These are phyloP conservation scores for Ustilago hordei DNA, from an alignment of 1,284 basidiomycete genomes.

Conservation along the genomic window DNA sequence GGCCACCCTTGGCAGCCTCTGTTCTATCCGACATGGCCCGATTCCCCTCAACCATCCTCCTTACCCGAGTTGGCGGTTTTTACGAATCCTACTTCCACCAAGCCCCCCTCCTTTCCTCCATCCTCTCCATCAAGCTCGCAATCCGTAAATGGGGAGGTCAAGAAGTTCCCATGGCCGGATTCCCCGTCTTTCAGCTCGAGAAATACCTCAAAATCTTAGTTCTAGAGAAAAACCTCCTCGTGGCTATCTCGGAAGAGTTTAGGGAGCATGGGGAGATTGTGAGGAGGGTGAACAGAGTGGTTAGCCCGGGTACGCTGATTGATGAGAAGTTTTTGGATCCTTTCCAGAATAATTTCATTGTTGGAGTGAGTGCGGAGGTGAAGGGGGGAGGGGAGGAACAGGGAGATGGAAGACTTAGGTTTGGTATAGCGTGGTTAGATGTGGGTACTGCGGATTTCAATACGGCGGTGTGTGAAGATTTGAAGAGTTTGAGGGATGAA, in stretches of 20 bases:
- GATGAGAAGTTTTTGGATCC: constrained; percentile 68
- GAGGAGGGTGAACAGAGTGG: constrained; percentile 62
- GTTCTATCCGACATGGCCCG: constrained; percentile 60
- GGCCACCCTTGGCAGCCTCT: constrained; percentile 63
- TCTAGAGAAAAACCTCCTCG: constrained; percentile 59
- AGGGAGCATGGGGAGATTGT: constrained; percentile 30
- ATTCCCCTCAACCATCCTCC: constrained; percentile 63
- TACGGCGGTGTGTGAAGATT: constrained; percentile 53
- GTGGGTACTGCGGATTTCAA: constrained; percentile 67
- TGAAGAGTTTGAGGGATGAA: constrained; percentile 58
- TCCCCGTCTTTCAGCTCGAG: constrained; percentile 65
- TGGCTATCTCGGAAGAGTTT: constrained; percentile 68
- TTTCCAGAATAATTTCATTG: constrained; percentile 65
- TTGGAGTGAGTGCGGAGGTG: constrained; percentile 31
- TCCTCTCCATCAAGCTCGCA: constrained; percentile 64
- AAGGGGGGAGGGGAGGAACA: neutral
- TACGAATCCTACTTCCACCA: constrained; percentile 69
- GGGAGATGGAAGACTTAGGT: constrained; percentile 7
- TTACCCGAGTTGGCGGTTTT: constrained; percentile 67
- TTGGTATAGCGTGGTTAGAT: constrained; percentile 67
- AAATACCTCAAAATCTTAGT: constrained; percentile 68
- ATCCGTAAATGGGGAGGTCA: constrained; percentile 59
- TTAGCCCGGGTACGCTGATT: constrained; percentile 65
- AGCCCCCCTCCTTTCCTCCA: constrained; percentile 54
- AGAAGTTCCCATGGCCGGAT: constrained; percentile 66